Evolutionary conservation across 2,329 filamentous ascomycete species (phyloP), one percentile per base, ranked within the genome.

Genomic region (Alternaria brassicicola): DNA sequence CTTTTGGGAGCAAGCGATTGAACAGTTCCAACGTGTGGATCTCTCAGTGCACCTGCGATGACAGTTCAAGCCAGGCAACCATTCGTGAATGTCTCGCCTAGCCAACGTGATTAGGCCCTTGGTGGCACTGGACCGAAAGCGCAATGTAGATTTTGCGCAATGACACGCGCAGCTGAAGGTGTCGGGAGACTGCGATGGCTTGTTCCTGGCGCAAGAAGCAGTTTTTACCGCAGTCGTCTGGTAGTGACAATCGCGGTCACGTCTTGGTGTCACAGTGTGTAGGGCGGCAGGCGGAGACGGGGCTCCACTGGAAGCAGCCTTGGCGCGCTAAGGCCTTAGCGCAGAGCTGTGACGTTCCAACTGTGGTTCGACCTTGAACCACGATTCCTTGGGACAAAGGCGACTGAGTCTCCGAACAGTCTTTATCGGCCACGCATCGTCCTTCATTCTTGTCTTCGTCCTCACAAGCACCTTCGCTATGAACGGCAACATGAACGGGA

Each of bases 401-500:
- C 52, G 43, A 43, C 55, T 31, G 47, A 26, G 55, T 57, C 61
- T 55, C 45, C 43, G 25, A 49, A 45, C 60, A 36, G 31, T 57
- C 48, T 48, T 46, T 59, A 36, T 48, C 51, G 48, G 71, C 74
- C 51, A 76, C 75, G 74, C 74, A 17, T 64, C 30, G 33, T 30
- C 52, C 61, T 62, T 68, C 60, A 66, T 69, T 30, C 69, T 74
- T 48, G 62, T 65, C 54, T 70, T 26, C 54, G 51, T 56, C 42
- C 26, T 23, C 47, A 45, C 47, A 48, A 15, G 42, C 53, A 54
- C 58, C 41, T 31, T 64, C 61, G 43, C 36, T 56, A 69, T 66
- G 64, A 69, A 67, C 61, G 61, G 55, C 31, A 59, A 61, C 38
- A 67, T 66, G 66, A 69, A 67, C 61, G 60, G 53, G 21, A 59